phyloP scores from a whole-genome alignment of 2,329 filamentous ascomycete genomes.

The Exophiala mesophila region DNA sequence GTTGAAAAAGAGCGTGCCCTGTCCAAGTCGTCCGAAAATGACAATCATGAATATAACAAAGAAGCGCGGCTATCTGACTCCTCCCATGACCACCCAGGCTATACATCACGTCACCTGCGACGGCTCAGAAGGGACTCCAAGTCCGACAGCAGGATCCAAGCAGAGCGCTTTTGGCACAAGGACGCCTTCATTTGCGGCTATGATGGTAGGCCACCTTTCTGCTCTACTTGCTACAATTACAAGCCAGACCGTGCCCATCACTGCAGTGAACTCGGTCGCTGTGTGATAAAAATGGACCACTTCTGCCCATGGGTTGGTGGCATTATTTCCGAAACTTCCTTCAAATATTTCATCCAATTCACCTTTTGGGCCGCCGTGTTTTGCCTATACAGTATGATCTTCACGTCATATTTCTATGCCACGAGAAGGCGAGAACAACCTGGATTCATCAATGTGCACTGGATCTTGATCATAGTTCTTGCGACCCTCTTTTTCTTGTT shows the following conservation, averaged over 20 bases:
- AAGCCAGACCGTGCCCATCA: slow-evolving; percentile 87
- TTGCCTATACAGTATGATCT: slow-evolving; percentile 59
- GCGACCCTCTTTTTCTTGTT: slow-evolving; percentile 75
- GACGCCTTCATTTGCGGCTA: slow-evolving; percentile 78
- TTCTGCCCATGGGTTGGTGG: slow-evolving; percentile 96
- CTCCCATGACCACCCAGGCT: slow-evolving; percentile 5
- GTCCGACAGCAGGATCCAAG: slow-evolving; percentile 25
- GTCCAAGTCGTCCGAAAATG: slow-evolving; percentile 15
- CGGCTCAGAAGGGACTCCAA: slow-evolving; percentile 20
- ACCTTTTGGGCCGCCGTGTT: slow-evolving; percentile 66
- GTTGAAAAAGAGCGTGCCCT: slow-evolving; percentile 27
- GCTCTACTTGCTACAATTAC: slow-evolving; percentile 75
- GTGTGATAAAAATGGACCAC: slow-evolving; percentile 88
- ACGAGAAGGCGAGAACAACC: slow-evolving; percentile 42
- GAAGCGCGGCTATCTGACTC: slow-evolving; percentile 14
- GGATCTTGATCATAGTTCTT: slow-evolving; percentile 63
- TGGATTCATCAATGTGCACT: slow-evolving; percentile 50
- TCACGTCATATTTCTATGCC: slow-evolving; percentile 60
- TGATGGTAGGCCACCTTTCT: slow-evolving; percentile 83
- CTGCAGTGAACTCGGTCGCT: slow-evolving; percentile 73
- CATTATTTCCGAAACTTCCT: slow-evolving; percentile 76
- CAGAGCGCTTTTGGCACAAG: slow-evolving; percentile 45
- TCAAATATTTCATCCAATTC: slow-evolving; percentile 93
- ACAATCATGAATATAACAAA: slow-evolving; percentile 14
- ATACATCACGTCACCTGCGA: slow-evolving; percentile 10